phyloP scores from a whole-genome alignment of 495 filamentous ascomycete genomes.

The Aspergillus ostianus region DNA sequence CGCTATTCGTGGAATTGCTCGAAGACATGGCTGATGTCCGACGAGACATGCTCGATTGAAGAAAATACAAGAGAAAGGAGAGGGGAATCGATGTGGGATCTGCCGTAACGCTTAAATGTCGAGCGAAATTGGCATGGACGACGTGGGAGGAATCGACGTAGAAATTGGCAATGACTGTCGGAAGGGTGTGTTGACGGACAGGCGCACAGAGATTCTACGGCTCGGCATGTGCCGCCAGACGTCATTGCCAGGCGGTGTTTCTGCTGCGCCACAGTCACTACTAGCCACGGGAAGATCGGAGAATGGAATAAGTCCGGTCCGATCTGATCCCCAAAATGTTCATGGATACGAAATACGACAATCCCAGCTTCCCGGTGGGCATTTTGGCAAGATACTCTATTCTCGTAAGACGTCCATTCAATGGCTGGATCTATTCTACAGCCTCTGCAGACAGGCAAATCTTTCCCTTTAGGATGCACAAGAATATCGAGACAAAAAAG shows the following conservation, averaged over 20 bases:
- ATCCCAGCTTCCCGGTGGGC: background rate
- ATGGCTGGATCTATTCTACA: constrained; percentile 40
- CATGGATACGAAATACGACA: background rate
- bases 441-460: constrained; percentile 31
- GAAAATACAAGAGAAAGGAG: constrained; percentile 7
- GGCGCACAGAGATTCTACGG: constrained; percentile 31
- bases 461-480: constrained; percentile 40
- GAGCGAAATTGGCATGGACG: background rate
- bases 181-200: constrained; percentile 35
- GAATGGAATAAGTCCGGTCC: background rate
- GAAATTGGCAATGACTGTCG: constrained; percentile 28
- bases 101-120: constrained; percentile 1
- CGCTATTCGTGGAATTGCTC: constrained; percentile 34
- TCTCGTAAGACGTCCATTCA: constrained; percentile 19
- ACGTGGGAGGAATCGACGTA: constrained; percentile 18
- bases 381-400: constrained; percentile 20
- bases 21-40: constrained; percentile 43
- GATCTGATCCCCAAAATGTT: background rate
- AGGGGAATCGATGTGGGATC: constrained; percentile 10
- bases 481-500: constrained; percentile 36
- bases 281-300: constrained; percentile 22
- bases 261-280: constrained; percentile 30
- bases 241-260: constrained; percentile 38
- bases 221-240: constrained; percentile 25
- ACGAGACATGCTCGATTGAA: constrained; percentile 45